phyloP scores from a whole-genome alignment of 1,284 basidiomycete species.

The Termitomyces sp. region DNA sequence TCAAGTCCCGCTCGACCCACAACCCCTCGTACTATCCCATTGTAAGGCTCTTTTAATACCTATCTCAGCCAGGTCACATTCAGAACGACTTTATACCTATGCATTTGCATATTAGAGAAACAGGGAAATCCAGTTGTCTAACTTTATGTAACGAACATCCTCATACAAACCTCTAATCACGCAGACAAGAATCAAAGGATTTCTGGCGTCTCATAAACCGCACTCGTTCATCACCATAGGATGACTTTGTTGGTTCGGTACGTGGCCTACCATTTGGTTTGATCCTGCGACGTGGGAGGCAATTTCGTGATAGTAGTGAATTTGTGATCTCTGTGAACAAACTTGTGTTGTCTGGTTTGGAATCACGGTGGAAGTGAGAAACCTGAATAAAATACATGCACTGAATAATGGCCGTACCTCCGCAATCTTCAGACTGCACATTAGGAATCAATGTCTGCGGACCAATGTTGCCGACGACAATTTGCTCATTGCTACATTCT shows the following conservation, averaged over 20 bases:
- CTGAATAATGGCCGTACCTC: neutral
- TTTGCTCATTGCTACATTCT: neutral
- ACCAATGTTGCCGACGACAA: neutral
- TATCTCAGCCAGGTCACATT: neutral
- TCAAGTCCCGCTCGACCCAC: slow-evolving; percentile 41
- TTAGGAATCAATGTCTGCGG: neutral
- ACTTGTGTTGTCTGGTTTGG: neutral
- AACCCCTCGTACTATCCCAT: slow-evolving; percentile 8
- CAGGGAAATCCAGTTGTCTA: neutral
- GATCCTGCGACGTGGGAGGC: neutral
- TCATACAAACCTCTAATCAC: neutral
- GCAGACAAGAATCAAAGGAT: slow-evolving; percentile 1
- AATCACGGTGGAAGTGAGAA: neutral
- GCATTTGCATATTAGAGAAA: neutral
- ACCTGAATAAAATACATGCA: neutral
- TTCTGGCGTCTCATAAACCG: slow-evolving; percentile 1
- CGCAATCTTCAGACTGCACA: neutral
- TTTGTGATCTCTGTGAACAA: slow-evolving; percentile 5
- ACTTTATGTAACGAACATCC: neutral
- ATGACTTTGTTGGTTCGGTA: slow-evolving; percentile 1
- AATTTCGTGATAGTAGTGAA: neutral
- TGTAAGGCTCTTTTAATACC: neutral
- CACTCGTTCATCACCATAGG: neutral
- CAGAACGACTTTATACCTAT: neutral
- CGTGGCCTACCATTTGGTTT: slow-evolving; percentile 2